Conservation (phyloP, 371 early-diverging fungal species). For the Catenaria anguillulae region DNA sequence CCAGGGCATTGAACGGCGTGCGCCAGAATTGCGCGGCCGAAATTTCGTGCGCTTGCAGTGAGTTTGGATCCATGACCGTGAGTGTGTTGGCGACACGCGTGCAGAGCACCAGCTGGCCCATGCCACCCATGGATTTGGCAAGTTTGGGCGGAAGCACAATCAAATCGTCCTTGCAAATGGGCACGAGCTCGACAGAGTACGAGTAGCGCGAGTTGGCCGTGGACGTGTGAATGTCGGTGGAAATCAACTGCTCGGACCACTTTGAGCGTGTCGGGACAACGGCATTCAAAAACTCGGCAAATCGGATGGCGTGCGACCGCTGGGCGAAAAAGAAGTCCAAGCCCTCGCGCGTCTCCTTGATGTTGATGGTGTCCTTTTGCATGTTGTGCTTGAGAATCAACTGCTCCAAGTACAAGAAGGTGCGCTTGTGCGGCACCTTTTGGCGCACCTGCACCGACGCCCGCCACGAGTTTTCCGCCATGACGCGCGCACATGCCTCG, state of each 20-base stretch:
- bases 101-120: conserved; percentile 66
- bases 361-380: conserved; percentile 92
- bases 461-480: conserved; percentile 98
- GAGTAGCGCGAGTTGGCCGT: conserved; percentile 94
- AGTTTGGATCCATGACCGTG: conserved; percentile 70
- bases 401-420: conserved; percentile 97
- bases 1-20: conserved; percentile 53
- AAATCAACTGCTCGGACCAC: conserved; percentile 90
- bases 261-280: conserved; percentile 78
- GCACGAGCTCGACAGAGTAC: conserved; percentile 89
- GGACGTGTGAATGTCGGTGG: conserved; percentile 86
- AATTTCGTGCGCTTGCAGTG: conserved; percentile 59
- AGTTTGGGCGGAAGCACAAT: conserved; percentile 73
- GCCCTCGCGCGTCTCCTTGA: conserved; percentile 95
- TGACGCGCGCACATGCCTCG: conserved; percentile 91
- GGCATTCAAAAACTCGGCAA: conserved; percentile 86
- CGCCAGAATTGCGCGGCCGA: conserved; percentile 67
- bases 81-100: conserved; percentile 72
- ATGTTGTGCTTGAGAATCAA: conserved; percentile 95
- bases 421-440: conserved; percentile 87
- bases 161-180: conserved; percentile 96
- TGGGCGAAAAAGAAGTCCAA: conserved; percentile 96
- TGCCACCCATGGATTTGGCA: conserved; percentile 68
- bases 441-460: conserved; percentile 98
- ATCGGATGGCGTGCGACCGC: conserved; percentile 81